Evolutionary conservation across 2,329 filamentous ascomycete species (phyloP), one percentile per base, ranked within the genome.

Genomic region (Talaromyces rugulosus): DNA sequence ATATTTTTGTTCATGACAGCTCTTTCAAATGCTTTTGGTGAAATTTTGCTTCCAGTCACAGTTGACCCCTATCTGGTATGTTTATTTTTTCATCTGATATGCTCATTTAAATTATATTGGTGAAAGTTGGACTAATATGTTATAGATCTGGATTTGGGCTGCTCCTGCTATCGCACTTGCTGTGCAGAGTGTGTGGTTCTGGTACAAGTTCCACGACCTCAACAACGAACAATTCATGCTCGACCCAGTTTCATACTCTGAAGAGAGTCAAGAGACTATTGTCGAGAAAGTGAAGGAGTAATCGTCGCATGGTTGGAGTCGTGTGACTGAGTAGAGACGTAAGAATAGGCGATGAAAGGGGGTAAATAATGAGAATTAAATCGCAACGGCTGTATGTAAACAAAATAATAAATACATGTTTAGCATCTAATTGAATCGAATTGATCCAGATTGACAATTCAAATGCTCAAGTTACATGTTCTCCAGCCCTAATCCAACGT

Each of bases 1-100:
- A 27, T 62, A 16, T 84, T 80, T 67, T 75, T 87, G 11, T 80
- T 87, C 64, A 86, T 83, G 66, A 85, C 81, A 60, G 85, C 85
- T 0, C 77, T 87, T 64, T 83, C 82, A 4, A 80, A 80, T 50
- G 78, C 78, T 0, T 61, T 81, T 1, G 76, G 72, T 40, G 75
- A 81, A 60, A 76, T 79, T 27, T 63, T 80, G n/a, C 69, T 77
- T 8, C 76, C 78, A 0, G 78, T 71, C 1, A 79, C 81, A 47
- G 70, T 68, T 52, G 82, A 83, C 60, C 81, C 81, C 1, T 76
- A 78, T 61, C 71, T 83, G 31, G 61, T 62, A 59, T 12, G 52
- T 18, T 16, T 16, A 12, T 40, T 31, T 2, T 27, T 7, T 2
- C 23, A 74, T 80, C 30, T 82, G 79, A 79, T 66, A 28, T n/a